phyloP scores from a whole-genome alignment of 164 flowering plant species.

The Hamamelis virginiana region DNA sequence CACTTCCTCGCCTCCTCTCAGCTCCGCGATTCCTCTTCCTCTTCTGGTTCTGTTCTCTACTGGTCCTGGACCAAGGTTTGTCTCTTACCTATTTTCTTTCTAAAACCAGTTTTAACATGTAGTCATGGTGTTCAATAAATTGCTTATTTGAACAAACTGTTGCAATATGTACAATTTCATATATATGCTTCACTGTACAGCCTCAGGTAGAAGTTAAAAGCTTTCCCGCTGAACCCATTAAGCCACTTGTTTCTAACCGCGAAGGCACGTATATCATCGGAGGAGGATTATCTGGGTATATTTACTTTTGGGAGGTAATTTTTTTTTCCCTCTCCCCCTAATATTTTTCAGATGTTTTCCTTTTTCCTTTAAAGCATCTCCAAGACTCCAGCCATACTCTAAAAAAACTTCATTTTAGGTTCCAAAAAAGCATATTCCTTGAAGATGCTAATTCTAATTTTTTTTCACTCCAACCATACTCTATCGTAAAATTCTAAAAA shows the following conservation, averaged over 20 bases:
- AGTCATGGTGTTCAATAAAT: slow-evolving; percentile 5
- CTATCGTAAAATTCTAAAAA: too few species aligned
- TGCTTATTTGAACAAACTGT: background rate
- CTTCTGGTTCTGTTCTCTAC: slow-evolving; percentile 64
- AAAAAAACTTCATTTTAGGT: too few species aligned
- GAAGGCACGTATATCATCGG: slow-evolving; percentile 77
- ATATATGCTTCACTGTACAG: slow-evolving; percentile 33
- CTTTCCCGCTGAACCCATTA: slow-evolving; percentile 77
- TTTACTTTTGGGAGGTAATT: slow-evolving; percentile 85
- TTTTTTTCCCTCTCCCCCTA: background rate
- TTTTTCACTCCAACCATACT: too few species aligned
- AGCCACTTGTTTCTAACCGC: slow-evolving; percentile 58
- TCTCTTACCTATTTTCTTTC: background rate
- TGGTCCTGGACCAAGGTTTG: slow-evolving; percentile 89
- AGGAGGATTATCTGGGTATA: slow-evolving; percentile 73
- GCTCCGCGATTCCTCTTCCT: slow-evolving; percentile 51
- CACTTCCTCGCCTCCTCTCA: slow-evolving; percentile 81
- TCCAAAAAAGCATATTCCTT: too few species aligned
- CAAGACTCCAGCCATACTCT: too few species aligned
- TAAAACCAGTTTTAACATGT: background rate
- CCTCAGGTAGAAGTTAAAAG: slow-evolving; percentile 75
- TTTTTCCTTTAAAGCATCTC: too few species aligned
- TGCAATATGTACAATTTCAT: background rate
- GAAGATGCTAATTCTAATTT: too few species aligned
- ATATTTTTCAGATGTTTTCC: too few species aligned